Base-by-base conservation (phyloP, 805 yeast genomes). In the Kluyveromyces starmeri region DNA sequence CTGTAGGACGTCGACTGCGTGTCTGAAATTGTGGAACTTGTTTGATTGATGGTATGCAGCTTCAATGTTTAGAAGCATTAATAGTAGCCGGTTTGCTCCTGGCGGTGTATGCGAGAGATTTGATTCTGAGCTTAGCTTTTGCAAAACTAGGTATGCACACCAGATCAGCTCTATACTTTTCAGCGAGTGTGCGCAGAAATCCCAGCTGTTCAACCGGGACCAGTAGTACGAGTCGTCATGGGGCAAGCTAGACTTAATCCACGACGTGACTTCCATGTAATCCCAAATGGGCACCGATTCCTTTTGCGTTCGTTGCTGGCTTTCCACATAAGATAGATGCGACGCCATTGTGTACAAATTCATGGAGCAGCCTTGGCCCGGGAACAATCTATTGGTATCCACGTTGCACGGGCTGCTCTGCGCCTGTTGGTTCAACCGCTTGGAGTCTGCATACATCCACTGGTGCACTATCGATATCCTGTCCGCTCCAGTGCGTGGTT, bases 1-100 rank as follows among this genome's bases (percentile, higher is more conserved):
- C 60, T 92, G 98, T 51, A 88, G 62, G 7, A 92, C 98, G 60
- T 92, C 98, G 12, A 85, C 82, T 1, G 95, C 96, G 59, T 92
- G 98, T 46, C 94, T 72, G 53, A 88, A 92, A 59, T 89, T 88
- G 63, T 92, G 98, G 65, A 89, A 92, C 12, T 89, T 84, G 55
- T 88, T 88, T 8, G 85, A 83, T 46, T 75, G 73, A 49, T 81
- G 78, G 58, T 92, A 92, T 28, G 84, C 73, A 45, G 82, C 81
- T 41, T 95, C 70, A 7, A 83, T 67, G 45, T 76, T 70, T 44
- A 79, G 71, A 15, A 85, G 58, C 44, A 88, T 68, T 14, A 71
- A 67, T 27, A 75, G 58, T 18, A 85, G 60, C 39, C 67, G 64
- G 50, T 73, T 72, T 28, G 66, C 68, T 7, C 16, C 9, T 5